Conservation (phyloP, 2,329 filamentous ascomycete species). For the Fusarium sororula region DNA sequence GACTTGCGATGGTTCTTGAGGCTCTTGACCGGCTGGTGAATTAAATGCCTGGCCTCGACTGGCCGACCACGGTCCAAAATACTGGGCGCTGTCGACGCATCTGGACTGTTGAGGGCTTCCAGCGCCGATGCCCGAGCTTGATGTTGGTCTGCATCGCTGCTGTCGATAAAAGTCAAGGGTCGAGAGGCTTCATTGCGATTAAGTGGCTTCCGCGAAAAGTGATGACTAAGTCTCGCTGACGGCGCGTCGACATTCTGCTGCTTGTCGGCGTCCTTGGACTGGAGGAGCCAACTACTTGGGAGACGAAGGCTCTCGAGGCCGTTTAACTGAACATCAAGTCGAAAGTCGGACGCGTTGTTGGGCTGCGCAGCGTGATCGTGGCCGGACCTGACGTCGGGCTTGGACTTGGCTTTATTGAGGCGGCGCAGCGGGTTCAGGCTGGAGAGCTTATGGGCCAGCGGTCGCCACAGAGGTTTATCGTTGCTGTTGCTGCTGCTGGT, state of each 20-base stretch:
- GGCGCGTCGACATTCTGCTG: neutral
- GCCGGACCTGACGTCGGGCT: neutral
- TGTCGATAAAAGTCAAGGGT: neutral
- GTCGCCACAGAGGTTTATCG: constrained; percentile 20
- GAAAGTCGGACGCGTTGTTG: neutral
- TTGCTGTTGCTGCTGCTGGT: neutral
- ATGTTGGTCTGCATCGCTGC: neutral
- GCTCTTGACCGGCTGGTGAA: constrained; percentile 5
- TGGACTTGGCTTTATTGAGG: constrained; percentile 11
- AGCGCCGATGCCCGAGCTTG: constrained; percentile 2
- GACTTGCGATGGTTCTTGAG: constrained; percentile 16
- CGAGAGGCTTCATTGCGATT: neutral
- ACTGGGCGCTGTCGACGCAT: neutral
- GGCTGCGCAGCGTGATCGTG: neutral
- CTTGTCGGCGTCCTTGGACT: neutral
- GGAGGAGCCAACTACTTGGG: constrained; percentile 18
- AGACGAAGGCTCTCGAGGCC: constrained; percentile 9
- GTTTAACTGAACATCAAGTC: constrained; percentile 17
- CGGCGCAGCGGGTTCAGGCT: neutral
- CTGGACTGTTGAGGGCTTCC: neutral
- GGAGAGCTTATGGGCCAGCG: constrained; percentile 20
- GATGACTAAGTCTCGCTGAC: neutral
- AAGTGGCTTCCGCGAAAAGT: neutral
- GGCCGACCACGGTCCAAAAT: constrained; percentile 18
- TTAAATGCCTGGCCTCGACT: constrained; percentile 16